These are phyloP conservation scores for Herpetomonas tarakana DNA, from an alignment of 208 protist species.

Conservation along the genomic window DNA sequence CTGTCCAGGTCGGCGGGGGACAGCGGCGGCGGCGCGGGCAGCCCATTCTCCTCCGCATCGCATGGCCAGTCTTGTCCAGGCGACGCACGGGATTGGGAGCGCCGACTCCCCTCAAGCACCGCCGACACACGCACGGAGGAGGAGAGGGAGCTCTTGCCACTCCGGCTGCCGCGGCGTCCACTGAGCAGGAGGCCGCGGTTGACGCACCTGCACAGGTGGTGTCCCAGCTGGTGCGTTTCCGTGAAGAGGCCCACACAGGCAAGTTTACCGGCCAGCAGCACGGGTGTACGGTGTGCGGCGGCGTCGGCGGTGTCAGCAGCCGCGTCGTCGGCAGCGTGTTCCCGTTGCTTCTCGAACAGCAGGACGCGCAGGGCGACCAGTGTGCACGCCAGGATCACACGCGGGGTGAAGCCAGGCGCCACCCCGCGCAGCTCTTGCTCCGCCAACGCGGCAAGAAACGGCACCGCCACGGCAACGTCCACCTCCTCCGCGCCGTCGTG, in stretches of 20 bases:
- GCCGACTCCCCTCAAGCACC: background rate
- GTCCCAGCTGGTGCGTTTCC: background rate
- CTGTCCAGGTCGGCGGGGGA: background rate
- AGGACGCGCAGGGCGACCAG: background rate
- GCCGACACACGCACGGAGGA: background rate
- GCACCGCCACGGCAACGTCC: constrained; percentile 4
- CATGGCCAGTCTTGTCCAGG: background rate
- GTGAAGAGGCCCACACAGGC: too few relatives aligned
- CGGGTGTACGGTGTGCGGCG: too few relatives aligned
- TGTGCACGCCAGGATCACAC: background rate
- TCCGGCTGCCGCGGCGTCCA: background rate
- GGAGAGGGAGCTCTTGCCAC: background rate
- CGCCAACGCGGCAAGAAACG: constrained; percentile 23
- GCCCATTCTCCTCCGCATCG: too few relatives aligned
- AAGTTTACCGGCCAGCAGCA: too few relatives aligned
- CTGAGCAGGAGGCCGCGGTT: background rate
- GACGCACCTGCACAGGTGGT: background rate
- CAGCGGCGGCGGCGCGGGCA: background rate
- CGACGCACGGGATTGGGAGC: background rate
- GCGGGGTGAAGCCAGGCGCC: background rate
- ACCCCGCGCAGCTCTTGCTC: constrained; percentile 29
- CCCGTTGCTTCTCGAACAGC: background rate
- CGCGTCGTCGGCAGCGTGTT: background rate
- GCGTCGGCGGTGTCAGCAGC: too few relatives aligned
- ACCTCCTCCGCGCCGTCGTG: constrained; percentile 4